Evolutionary conservation across 768 basidiomycete species (phyloP), one percentile per base, ranked within the genome.

Genomic region (Amanita brunnescens): DNA sequence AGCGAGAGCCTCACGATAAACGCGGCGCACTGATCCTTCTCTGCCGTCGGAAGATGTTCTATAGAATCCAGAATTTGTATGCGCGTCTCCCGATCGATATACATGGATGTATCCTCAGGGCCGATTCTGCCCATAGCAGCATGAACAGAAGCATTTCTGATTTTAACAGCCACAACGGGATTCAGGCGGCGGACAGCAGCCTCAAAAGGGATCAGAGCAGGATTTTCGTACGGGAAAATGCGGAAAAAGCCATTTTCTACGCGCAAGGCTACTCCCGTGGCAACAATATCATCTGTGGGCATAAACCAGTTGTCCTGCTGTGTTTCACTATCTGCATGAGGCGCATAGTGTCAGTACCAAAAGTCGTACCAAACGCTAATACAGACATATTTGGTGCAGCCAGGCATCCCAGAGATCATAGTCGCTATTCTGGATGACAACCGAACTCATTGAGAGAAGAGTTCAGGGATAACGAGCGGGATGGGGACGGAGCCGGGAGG

Each of bases 11-110:
- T 47, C 60, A 74, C 74, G 47, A 91, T 79, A 59, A 93, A 93
- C 1, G 91, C 91, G 14, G 83, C 90, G 43, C 86, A 90, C 57
- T 91, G 89, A 48, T 92, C 90, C 69, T 91, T 91, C 62, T 92
- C 87, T 3, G 89, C 90, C 33, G 77, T 70, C 1, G 85, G 83
- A 32, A 94, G 71, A 45, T 76, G 72, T 32, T 68, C 63, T 57
- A 92, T 80, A 34, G 76, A 76, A 49, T 83, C 81, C 18, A 94
- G 67, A 53, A 94, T 80, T 62, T 94, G 91, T 48, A 94, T 91
- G 29, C 89, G 84, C 0, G 89, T 92, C 59, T 87, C 80, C 47
- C 73, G 69, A 65, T 92, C 89, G 55, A 94, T 81, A 58, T 78
- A 79, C 47, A 87, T 75, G 38, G 76, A 80, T 26, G 67, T 63